These are phyloP conservation scores for Calendula officinalis DNA, from an alignment of 129 eudicot genomes.

Conservation along the genomic window DNA sequence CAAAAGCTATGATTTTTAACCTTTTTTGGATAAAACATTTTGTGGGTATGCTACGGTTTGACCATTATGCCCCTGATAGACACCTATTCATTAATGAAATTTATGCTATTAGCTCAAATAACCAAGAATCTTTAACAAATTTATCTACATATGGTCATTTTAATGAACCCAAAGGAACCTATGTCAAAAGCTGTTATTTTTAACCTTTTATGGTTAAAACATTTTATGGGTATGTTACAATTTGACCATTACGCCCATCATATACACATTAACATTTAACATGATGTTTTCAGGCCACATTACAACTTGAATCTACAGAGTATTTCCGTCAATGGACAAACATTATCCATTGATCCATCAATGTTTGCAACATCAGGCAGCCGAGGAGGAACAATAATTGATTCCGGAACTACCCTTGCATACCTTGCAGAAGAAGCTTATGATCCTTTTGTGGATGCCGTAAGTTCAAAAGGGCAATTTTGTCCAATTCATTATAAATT, in stretches of 20 bases:
- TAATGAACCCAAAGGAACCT: slow-evolving; percentile 14
- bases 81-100: neutral
- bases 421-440: slow-evolving; percentile 93
- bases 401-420: slow-evolving; percentile 97
- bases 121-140: neutral
- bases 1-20: slow-evolving; percentile 21
- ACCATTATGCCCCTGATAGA: slow-evolving; percentile 2
- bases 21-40: neutral
- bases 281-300: slow-evolving; percentile 64
- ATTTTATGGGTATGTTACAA: neutral
- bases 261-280: slow-evolving; percentile 16
- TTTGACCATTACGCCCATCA: slow-evolving; percentile 5
- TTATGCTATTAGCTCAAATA: slow-evolving; percentile 7
- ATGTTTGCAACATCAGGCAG: slow-evolving; percentile 72
- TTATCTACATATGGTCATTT: slow-evolving; percentile 1
- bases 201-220: neutral
- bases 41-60: slow-evolving; percentile 7
- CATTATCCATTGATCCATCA: slow-evolving; percentile 57
- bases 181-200: slow-evolving; percentile 18
- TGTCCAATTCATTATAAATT: slow-evolving; percentile 2
- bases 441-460: slow-evolving; percentile 76
- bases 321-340: slow-evolving; percentile 83
- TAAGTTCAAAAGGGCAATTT: slow-evolving; percentile 39
- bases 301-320: slow-evolving; percentile 78
- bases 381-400: slow-evolving; percentile 92